These are phyloP conservation scores for Erythrobasidium hasegawianum DNA, from an alignment of 1,284 basidiomycete species.

Conservation along the genomic window DNA sequence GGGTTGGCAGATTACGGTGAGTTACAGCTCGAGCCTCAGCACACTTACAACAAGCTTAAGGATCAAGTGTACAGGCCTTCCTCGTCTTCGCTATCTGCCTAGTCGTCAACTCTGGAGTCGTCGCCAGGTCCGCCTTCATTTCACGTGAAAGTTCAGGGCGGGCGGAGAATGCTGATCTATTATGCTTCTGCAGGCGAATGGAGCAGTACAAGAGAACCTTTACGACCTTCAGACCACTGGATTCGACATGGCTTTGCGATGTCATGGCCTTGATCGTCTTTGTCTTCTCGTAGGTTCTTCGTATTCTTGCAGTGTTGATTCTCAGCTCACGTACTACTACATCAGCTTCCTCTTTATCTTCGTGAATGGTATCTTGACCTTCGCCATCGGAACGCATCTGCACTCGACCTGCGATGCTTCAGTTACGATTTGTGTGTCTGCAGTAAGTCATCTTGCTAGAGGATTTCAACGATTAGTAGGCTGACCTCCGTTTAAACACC, in stretches of 20 bases:
- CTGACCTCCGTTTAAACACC: no score
- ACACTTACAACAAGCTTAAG: no score
- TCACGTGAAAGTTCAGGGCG: not conserved
- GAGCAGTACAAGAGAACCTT: slow-evolving; percentile 15
- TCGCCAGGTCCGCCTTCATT: slow-evolving; percentile 12
- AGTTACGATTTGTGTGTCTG: slow-evolving; percentile 30
- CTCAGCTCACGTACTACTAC: no score
- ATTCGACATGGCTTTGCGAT: slow-evolving; percentile 21
- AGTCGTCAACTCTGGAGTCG: slow-evolving; percentile 20
- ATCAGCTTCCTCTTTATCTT: slow-evolving; percentile 16
- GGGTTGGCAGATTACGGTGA: slow-evolving; percentile 23
- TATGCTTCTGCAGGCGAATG: not conserved
- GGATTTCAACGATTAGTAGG: no score
- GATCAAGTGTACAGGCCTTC: slow-evolving; percentile 14
- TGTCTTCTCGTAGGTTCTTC: slow-evolving; percentile 23
- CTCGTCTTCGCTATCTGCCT: slow-evolving; percentile 24
- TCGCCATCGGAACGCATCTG: slow-evolving; percentile 21
- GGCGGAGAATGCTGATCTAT: not conserved
- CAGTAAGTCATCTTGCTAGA: slow-evolving; percentile 14
- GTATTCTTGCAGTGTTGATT: no score
- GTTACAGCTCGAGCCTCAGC: no score
- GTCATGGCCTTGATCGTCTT: slow-evolving; percentile 14
- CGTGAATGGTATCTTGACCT: slow-evolving; percentile 25
- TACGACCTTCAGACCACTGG: slow-evolving; percentile 9
- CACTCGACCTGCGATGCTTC: slow-evolving; percentile 26